Evolutionary conservation across 768 basidiomycete genomes (phyloP), one percentile per base, ranked within the genome.

Genomic region (Boletus pseudo-olivaceus): DNA sequence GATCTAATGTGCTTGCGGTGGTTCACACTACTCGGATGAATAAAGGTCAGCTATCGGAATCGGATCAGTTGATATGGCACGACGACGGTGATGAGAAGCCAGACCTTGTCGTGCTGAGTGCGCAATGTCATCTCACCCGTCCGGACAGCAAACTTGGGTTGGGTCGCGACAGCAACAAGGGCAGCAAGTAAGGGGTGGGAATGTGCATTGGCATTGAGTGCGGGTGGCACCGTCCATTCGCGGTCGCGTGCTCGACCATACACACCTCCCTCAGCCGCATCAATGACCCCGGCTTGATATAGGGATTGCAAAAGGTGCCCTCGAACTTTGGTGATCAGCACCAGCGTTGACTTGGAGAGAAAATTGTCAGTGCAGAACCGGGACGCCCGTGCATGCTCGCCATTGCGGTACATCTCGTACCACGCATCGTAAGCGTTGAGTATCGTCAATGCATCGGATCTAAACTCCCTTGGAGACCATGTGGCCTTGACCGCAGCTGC

Each of bases 11-110:
- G 78, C 66, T 82, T 88, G 49, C 82, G 81, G 57, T 85, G 76
- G 63, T 96, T 96, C 51, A 96, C 92, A 58, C 92, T 93, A 5
- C 85, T 84, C 0, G 90, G 87, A 63, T 95, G 93, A 51, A 96
- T 89, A 55, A 90, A 78, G 6, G 86, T 84, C 19, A 68, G 71
- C 93, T 95, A 62, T 6, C 38, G 47, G 30, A 23, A 29, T 43
- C 4, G 9, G 8, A 34, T 68, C 49, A 68, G 51, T 23, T 38
- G 32, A 42, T 10, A 47, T 33, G 51, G 40, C 55, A 45, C 56
- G 30, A 61, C 29, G 17, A 37, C 19, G 33, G 34, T 33, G 19
- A 47, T 35, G 47, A 49, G 41, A 15, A 39, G 39, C 58, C 29
- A 55, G 77, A 93, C 94, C 82, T 90, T 94, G 65, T 97, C 94